Conservation (phyloP, 306 rosid species). For the Cicer chorassanicum region DNA sequence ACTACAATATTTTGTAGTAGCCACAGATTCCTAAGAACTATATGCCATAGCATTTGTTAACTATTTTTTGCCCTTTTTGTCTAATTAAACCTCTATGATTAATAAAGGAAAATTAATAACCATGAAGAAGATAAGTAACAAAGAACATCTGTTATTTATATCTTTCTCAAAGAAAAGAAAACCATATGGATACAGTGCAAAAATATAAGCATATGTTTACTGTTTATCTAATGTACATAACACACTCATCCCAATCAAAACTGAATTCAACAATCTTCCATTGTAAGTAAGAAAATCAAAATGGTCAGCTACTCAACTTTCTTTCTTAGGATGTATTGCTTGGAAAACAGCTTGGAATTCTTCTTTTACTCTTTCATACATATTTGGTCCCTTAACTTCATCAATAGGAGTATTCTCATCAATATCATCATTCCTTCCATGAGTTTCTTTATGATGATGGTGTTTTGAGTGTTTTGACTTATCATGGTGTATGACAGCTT, state of each 20-base stretch:
- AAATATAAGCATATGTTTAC: conserved; percentile 9
- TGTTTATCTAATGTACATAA: conserved; percentile 38
- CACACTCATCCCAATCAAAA: conserved; percentile 13
- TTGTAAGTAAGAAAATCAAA: conserved; percentile 22
- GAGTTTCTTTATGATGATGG: conserved; percentile 68
- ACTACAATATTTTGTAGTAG: no score
- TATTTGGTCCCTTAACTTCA: conserved; percentile 68
- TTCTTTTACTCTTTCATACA: conserved; percentile 71
- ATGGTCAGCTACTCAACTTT: conserved; percentile 10
- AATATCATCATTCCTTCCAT: conserved; percentile 65
- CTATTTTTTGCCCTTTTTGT: no score
- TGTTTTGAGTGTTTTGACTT: conserved; percentile 56
- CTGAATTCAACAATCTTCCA: conserved; percentile 40
- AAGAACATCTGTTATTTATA: not conserved
- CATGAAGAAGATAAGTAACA: no score
- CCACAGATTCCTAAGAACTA: no score
- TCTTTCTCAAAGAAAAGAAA: not conserved
- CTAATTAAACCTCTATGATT: no score
- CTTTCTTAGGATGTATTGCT: conserved; percentile 64
- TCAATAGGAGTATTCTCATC: conserved; percentile 59
- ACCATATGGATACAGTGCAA: conserved; percentile 1
- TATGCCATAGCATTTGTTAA: no score
- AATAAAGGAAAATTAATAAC: no score
- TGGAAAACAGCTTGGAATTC: conserved; percentile 72
- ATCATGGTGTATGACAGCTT: conserved; percentile 54